These are phyloP conservation scores for Juglanconis oblonga DNA, from an alignment of 2,329 filamentous ascomycete genomes.

Conservation along the genomic window DNA sequence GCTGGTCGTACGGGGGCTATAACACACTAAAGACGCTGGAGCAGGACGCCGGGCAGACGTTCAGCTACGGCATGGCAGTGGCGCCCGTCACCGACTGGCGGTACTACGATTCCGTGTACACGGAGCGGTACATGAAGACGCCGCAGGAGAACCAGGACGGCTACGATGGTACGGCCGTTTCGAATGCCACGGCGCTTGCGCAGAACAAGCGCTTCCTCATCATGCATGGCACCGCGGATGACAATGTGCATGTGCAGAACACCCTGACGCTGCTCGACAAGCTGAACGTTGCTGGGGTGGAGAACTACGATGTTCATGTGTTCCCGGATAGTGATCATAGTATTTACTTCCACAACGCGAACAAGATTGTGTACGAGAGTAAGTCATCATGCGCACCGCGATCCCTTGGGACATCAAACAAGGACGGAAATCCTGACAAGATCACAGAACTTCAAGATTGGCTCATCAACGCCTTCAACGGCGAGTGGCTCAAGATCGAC, in stretches of 20 bases:
- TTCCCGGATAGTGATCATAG: conserved; percentile 96
- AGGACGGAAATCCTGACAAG: background rate
- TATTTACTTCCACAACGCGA: conserved; percentile 93
- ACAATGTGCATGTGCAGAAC: conserved; percentile 98
- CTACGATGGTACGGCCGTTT: conserved; percentile 73
- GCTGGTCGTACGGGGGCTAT: conserved; percentile 97
- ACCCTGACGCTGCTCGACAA: conserved; percentile 83
- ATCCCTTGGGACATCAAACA: background rate
- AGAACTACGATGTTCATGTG: conserved; percentile 95
- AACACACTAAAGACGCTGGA: conserved; percentile 94
- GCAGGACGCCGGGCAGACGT: conserved; percentile 82
- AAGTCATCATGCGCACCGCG: conserved; percentile 38
- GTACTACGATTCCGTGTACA: conserved; percentile 92
- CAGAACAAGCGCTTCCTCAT: conserved; percentile 83
- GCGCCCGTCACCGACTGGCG: conserved; percentile 98
- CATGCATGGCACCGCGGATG: conserved; percentile 95
- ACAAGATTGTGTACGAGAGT: conserved; percentile 90
- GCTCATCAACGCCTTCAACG: conserved; percentile 97
- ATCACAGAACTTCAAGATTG: conserved; percentile 73
- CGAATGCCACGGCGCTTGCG: conserved; percentile 68
- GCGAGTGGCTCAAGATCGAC: conserved; percentile 74
- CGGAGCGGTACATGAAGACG: conserved; percentile 95
- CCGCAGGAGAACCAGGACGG: conserved; percentile 77
- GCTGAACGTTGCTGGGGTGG: conserved; percentile 74
- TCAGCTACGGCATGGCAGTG: conserved; percentile 96